Evolutionary conservation across 202 grass and related monocot genomes (phyloP).

Genomic region (Brachypodium distachyon): DNA sequence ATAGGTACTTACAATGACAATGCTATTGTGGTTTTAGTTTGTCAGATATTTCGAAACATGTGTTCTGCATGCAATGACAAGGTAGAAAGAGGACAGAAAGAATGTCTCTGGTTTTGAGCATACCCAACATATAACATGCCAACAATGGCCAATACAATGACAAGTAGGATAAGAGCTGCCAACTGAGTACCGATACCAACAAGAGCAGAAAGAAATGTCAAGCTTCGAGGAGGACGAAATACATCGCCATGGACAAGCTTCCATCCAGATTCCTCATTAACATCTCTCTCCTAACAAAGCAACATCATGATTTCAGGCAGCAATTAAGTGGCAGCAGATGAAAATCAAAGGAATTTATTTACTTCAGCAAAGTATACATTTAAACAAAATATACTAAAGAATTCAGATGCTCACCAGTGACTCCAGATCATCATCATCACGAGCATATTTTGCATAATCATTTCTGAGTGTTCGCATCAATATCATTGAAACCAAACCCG

Average conservation of each 20-base stretch:
- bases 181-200: slow-evolving; percentile 86
- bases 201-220: slow-evolving; percentile 86
- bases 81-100: neutral
- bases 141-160: slow-evolving; percentile 89
- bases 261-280: slow-evolving; percentile 97
- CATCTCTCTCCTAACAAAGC: slow-evolving; percentile 83
- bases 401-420: slow-evolving; percentile 56
- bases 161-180: slow-evolving; percentile 85
- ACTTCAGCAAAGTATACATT: slow-evolving; percentile 3
- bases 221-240: slow-evolving; percentile 73
- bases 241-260: slow-evolving; percentile 98
- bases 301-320: neutral
- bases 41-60: neutral
- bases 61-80: neutral
- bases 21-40: neutral
- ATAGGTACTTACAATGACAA: neutral
- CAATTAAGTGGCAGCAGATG: neutral
- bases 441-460: slow-evolving; percentile 99
- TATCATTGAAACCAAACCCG: slow-evolving; percentile 95
- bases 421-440: slow-evolving; percentile 97
- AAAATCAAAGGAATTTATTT: neutral
- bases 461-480: slow-evolving; percentile 97
- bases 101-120: neutral
- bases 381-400: neutral
- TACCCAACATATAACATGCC: slow-evolving; percentile 97